Evolutionary conservation across 2,329 filamentous ascomycete genomes (phyloP).

Genomic region (Alternaria arborescens): DNA sequence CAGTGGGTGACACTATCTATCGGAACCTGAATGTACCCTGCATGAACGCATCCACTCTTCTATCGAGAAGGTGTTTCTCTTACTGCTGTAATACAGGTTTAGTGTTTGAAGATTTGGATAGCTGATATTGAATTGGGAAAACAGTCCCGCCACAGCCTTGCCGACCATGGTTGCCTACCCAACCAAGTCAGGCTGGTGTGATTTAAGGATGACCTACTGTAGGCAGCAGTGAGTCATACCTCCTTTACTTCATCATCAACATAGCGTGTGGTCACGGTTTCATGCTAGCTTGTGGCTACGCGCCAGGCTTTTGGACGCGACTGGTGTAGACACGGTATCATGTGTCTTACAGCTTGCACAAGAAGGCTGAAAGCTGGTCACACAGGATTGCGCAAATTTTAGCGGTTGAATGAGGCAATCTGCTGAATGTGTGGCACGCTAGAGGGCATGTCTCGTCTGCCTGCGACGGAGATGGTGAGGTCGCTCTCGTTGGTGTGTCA

Average conservation of each 20-base stretch:
- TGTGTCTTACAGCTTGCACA: conserved; percentile 29
- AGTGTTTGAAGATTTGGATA: not conserved
- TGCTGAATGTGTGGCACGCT: conserved; percentile 14
- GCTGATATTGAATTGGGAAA: not conserved
- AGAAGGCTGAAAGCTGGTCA: conserved; percentile 21
- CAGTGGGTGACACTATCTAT: not conserved
- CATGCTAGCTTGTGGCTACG: conserved; percentile 14
- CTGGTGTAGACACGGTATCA: conserved; percentile 39
- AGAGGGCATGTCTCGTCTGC: conserved; percentile 28
- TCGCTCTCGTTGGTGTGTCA: conserved; percentile 17
- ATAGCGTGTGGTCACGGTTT: conserved; percentile 19
- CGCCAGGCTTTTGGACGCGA: conserved; percentile 20
- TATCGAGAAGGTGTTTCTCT: not conserved
- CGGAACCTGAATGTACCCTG: not conserved
- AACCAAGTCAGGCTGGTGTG: conserved; percentile 1
- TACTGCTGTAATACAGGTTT: not conserved
- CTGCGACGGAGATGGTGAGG: conserved; percentile 23
- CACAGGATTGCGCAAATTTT: conserved; percentile 32
- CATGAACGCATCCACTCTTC: not conserved
- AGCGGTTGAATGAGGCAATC: conserved; percentile 14
- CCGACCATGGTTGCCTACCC: conserved; percentile 12
- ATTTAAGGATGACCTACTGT: not conserved
- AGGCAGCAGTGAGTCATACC: conserved; percentile 29
- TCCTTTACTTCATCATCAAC: conserved; percentile 12
- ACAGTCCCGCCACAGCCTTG: conserved; percentile 8